phyloP scores from a whole-genome alignment of 108 stramenopile species.

The Epithemia pelagica region DNA sequence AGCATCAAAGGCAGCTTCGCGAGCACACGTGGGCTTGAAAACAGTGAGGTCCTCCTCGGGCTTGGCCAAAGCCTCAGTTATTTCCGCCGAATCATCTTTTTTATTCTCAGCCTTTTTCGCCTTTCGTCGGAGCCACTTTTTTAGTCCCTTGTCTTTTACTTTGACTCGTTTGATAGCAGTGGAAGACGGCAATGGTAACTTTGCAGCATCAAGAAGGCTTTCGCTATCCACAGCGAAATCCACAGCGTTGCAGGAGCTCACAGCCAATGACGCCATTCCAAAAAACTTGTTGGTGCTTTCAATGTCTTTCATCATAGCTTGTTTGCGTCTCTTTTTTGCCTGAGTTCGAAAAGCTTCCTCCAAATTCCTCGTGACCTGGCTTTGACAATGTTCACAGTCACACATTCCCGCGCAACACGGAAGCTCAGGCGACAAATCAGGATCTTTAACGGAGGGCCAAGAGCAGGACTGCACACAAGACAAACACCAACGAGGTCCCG shows the following conservation, averaged over 20 bases:
- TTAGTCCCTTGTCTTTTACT: background rate
- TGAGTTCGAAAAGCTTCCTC: background rate
- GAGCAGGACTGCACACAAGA: background rate
- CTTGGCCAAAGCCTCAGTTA: background rate
- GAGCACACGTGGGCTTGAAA: conserved; percentile 31
- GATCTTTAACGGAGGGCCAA: background rate
- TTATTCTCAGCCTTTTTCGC: background rate
- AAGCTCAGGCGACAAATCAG: background rate
- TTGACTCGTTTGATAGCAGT: background rate
- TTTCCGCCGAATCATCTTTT: background rate
- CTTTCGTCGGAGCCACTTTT: background rate
- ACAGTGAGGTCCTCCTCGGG: conserved; percentile 9
- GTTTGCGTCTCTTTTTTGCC: background rate
- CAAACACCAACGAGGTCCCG: background rate
- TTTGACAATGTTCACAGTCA: background rate
- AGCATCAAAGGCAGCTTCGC: conserved; percentile 22
- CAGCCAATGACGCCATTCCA: background rate
- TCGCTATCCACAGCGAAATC: background rate
- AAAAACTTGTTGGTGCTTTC: background rate
- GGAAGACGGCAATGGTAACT: background rate
- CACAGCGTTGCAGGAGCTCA: background rate
- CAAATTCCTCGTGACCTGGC: background rate
- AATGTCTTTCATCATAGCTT: background rate
- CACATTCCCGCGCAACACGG: background rate
- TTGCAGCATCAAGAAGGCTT: background rate